phyloP scores from a whole-genome alignment of 2,329 filamentous ascomycete genomes.

The Dothiorella sarmentorum region DNA sequence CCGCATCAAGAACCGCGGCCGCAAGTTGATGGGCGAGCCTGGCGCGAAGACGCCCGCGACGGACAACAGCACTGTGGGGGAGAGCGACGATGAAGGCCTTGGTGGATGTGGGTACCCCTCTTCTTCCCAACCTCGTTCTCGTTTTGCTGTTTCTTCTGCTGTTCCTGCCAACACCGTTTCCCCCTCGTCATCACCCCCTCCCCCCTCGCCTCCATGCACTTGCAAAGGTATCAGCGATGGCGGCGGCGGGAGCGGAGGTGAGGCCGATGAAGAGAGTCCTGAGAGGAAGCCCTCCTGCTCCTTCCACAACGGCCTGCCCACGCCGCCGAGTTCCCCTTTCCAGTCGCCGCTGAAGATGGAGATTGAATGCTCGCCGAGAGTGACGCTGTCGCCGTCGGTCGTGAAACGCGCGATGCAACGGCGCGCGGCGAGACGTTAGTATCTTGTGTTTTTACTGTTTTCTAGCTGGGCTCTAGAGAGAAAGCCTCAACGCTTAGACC shows the following conservation, averaged over 20 bases:
- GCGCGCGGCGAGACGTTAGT: too few relatives aligned
- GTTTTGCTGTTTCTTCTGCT: background rate
- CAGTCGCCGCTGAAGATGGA: slow-evolving; percentile 1
- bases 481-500: background rate
- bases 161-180: background rate
- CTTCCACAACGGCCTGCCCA: slow-evolving; percentile 16
- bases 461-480: background rate
- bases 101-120: slow-evolving; percentile 69
- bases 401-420: background rate
- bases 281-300: slow-evolving; percentile 1
- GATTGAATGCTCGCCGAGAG: background rate
- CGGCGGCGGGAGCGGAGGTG: background rate
- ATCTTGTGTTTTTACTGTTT: too few relatives aligned
- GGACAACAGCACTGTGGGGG: slow-evolving; percentile 64
- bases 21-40: slow-evolving; percentile 63
- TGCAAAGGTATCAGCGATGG: background rate
- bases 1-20: slow-evolving; percentile 67
- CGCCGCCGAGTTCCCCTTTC: slow-evolving; percentile 16
- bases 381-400: background rate
- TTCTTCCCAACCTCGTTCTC: slow-evolving; percentile 4
- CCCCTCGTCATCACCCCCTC: background rate
- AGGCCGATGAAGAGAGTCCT: background rate
- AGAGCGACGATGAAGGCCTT: slow-evolving; percentile 83
- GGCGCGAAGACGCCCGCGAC: slow-evolving; percentile 48
- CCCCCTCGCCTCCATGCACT: background rate